These are phyloP conservation scores for Ceratobasidium sp. DNA, from an alignment of 1,284 basidiomycete genomes.

Conservation along the genomic window DNA sequence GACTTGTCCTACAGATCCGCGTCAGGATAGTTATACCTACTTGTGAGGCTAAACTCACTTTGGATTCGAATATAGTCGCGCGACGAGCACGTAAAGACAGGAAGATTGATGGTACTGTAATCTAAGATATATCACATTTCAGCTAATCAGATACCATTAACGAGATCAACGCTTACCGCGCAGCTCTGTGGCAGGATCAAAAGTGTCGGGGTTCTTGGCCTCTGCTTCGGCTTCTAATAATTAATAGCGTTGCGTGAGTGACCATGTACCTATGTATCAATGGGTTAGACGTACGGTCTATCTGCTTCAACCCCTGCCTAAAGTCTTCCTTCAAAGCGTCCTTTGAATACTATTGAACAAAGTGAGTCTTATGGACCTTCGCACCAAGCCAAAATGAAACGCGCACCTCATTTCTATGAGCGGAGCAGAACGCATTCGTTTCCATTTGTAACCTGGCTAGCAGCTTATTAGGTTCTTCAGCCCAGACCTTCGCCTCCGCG, in stretches of 20 bases:
- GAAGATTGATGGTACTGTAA: conserved; percentile 63
- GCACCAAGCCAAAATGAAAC: not conserved
- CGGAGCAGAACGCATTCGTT: conserved; percentile 67
- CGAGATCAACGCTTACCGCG: conserved; percentile 51
- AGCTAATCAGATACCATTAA: not conserved
- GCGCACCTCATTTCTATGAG: conserved; percentile 62
- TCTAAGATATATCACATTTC: conserved; percentile 49
- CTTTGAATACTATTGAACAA: conserved; percentile 56
- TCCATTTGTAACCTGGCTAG: conserved; percentile 57
- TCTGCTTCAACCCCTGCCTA: conserved; percentile 61
- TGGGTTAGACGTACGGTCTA: conserved; percentile 55
- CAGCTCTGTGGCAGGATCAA: conserved; percentile 59
- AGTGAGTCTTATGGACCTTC: conserved; percentile 18
- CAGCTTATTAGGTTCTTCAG: conserved; percentile 58
- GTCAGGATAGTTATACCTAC: not conserved
- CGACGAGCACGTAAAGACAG: conserved; percentile 66
- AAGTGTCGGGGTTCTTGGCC: conserved; percentile 61
- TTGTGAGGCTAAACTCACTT: conserved; percentile 47
- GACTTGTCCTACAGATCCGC: conserved; percentile 54
- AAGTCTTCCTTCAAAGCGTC: conserved; percentile 67
- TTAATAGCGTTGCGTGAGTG: conserved; percentile 2
- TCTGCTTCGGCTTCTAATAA: conserved; percentile 60
- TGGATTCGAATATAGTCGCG: conserved; percentile 65
- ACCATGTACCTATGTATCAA: not conserved
- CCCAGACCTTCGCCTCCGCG: conserved; percentile 57